Conservation (phyloP, 805 yeast genomes). For the Saturnispora quitensis region DNA sequence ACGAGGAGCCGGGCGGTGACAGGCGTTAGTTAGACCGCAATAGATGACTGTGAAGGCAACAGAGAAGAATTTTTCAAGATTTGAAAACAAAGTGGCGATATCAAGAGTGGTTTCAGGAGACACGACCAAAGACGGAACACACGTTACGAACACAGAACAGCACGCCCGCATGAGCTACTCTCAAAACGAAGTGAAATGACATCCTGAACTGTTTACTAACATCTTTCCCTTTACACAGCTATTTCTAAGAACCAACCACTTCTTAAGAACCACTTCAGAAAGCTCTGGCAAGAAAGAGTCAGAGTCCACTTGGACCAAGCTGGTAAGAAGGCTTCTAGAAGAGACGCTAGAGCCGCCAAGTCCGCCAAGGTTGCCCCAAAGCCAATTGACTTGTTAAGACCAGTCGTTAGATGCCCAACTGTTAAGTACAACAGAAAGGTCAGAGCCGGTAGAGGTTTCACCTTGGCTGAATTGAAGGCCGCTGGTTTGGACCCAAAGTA, state of each 20-base stretch:
- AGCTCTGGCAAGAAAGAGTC: conserved; percentile 99
- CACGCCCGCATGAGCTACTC: too few relatives aligned
- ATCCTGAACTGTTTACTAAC: conserved; percentile 14
- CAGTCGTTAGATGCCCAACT: conserved; percentile 98
- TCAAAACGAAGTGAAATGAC: too few relatives aligned
- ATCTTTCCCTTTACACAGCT: conserved; percentile 43
- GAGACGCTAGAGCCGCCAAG: conserved; percentile 86
- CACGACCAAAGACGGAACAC: too few relatives aligned
- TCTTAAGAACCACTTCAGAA: conserved; percentile 99
- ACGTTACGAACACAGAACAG: too few relatives aligned
- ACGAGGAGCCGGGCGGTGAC: too few relatives aligned
- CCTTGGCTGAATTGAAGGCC: conserved; percentile 96
- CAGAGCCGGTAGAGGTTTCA: conserved; percentile 99
- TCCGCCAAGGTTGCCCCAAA: conserved; percentile 96
- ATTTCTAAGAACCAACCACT: conserved; percentile 98
- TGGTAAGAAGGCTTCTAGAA: conserved; percentile 97
- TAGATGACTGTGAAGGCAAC: too few relatives aligned
- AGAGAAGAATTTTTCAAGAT: neutral
- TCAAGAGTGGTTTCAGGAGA: too few relatives aligned
- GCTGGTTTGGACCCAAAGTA: conserved; percentile 88
- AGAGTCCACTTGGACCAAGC: conserved; percentile 99
- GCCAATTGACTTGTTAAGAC: conserved; percentile 94
- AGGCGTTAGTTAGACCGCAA: too few relatives aligned
- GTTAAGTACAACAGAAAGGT: conserved; percentile 98
- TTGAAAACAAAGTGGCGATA: too few relatives aligned